These are phyloP conservation scores for Diversispora eburnea DNA, from an alignment of 192 early-diverging fungal genomes.

Conservation along the genomic window DNA sequence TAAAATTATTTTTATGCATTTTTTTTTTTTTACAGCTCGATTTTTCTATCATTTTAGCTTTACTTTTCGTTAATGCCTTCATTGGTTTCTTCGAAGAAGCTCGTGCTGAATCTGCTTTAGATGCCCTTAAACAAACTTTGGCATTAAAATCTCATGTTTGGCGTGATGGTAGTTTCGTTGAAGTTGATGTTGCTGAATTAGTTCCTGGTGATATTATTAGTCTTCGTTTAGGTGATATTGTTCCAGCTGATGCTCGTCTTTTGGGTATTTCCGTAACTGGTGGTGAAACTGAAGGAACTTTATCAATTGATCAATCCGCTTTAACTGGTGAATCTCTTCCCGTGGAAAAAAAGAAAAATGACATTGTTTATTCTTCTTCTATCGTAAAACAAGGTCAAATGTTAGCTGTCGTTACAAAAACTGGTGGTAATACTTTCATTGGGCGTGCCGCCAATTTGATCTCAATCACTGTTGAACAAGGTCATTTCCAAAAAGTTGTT, in stretches of 20 bases:
- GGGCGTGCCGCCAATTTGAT: constrained; percentile 92
- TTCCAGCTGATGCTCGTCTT: constrained; percentile 87
- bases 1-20: neutral
- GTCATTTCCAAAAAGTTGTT: constrained; percentile 97
- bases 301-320: constrained; percentile 91
- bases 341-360: constrained; percentile 76
- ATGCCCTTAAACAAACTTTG: constrained; percentile 91
- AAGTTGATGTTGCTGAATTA: constrained; percentile 69
- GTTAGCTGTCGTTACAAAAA: constrained; percentile 89
- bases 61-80: constrained; percentile 82
- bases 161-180: constrained; percentile 72
- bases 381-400: constrained; percentile 95
- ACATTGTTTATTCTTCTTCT: constrained; percentile 86
- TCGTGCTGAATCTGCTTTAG: constrained; percentile 88
- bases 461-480: constrained; percentile 86
- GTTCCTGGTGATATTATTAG: constrained; percentile 93
- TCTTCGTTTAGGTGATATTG: constrained; percentile 89
- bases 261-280: constrained; percentile 74
- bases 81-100: constrained; percentile 94
- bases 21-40: constrained; percentile 51
- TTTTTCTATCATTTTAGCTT: constrained; percentile 77
- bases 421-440: constrained; percentile 91
- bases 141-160: constrained; percentile 80
- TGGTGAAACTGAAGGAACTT: constrained; percentile 70
- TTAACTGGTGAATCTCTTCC: constrained; percentile 94